These are phyloP conservation scores for Closterium sp. DNA, from an alignment of 139 green algal species.

Conservation along the genomic window DNA sequence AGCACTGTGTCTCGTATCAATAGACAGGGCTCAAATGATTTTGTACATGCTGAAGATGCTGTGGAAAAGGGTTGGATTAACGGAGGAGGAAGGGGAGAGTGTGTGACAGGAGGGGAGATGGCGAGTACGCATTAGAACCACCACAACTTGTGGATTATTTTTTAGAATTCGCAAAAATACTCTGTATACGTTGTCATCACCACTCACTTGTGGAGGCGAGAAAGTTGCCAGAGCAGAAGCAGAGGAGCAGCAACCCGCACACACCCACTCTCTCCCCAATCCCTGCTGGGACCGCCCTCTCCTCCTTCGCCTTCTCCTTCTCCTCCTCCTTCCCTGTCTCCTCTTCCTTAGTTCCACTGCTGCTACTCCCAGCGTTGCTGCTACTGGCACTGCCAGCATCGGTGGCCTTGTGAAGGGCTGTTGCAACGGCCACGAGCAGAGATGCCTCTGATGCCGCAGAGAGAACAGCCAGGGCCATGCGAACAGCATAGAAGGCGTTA, in stretches of 20 bases:
- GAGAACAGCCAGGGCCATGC: conserved; percentile 53
- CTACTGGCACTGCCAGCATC: not conserved
- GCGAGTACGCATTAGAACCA: no score
- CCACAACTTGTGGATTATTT: no score
- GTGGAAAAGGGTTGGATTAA: no score
- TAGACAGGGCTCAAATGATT: no score
- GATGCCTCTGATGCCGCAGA: conserved; percentile 63
- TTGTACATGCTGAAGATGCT: no score
- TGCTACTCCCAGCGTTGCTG: not conserved
- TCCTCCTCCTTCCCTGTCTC: not conserved
- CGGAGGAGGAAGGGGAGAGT: no score
- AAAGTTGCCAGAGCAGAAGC: conserved; percentile 61
- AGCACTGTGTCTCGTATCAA: no score
- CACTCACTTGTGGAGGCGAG: conserved; percentile 56
- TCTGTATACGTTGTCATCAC: not conserved
- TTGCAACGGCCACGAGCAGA: conserved; percentile 48
- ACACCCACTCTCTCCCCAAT: conserved; percentile 9
- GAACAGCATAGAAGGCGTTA: conserved; percentile 61
- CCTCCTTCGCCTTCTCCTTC: not conserved
- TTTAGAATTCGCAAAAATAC: no score
- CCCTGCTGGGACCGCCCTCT: not conserved
- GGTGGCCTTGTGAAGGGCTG: not conserved
- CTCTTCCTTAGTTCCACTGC: not conserved
- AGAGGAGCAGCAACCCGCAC: conserved; percentile 33
- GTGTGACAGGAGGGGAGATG: no score